Conservation (phyloP, 1,284 basidiomycete genomes). For the Fomitopsis betulina region DNA sequence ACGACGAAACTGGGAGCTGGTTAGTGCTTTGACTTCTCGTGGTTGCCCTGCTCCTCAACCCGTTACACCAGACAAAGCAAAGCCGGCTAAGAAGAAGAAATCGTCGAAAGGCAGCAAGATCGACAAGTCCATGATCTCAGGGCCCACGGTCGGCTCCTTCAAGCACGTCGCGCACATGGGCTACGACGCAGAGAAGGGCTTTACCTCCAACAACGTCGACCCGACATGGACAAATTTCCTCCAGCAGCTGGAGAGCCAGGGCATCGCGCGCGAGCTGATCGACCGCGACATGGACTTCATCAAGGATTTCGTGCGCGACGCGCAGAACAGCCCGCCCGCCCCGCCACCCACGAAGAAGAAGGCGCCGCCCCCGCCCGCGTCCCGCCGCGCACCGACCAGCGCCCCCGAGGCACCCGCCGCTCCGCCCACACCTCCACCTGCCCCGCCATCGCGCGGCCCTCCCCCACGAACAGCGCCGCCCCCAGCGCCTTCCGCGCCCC, state of each 20-base stretch:
- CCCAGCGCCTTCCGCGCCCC: slow-evolving; percentile 30
- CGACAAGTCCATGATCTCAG: slow-evolving; percentile 90
- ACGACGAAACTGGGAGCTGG: slow-evolving; percentile 59
- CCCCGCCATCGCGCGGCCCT: slow-evolving; percentile 28
- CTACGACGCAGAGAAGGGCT: slow-evolving; percentile 84
- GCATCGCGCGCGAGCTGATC: slow-evolving; percentile 62
- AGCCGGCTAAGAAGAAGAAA: slow-evolving; percentile 60
- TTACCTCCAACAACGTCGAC: slow-evolving; percentile 87
- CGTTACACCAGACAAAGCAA: slow-evolving; percentile 24
- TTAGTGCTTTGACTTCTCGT: slow-evolving; percentile 11
- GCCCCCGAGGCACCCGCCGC: slow-evolving; percentile 23
- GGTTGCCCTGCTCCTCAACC: slow-evolving; percentile 1
- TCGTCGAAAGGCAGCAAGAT: slow-evolving; percentile 61
- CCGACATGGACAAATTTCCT: slow-evolving; percentile 87
- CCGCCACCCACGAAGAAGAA: slow-evolving; percentile 40
- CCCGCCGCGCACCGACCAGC: slow-evolving; percentile 33
- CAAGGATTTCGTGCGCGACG: slow-evolving; percentile 74
- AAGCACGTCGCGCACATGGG: slow-evolving; percentile 95
- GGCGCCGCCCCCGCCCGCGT: slow-evolving; percentile 51
- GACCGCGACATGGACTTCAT: slow-evolving; percentile 87
- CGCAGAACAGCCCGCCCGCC: slow-evolving; percentile 29
- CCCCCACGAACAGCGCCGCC: slow-evolving; percentile 28
- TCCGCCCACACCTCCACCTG: slow-evolving; percentile 20
- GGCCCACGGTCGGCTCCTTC: slow-evolving; percentile 77
- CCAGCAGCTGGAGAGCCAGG: slow-evolving; percentile 64